Evolutionary conservation across 2,329 filamentous ascomycete species (phyloP).

Genomic region (Pseudogymnoascus sp.): DNA sequence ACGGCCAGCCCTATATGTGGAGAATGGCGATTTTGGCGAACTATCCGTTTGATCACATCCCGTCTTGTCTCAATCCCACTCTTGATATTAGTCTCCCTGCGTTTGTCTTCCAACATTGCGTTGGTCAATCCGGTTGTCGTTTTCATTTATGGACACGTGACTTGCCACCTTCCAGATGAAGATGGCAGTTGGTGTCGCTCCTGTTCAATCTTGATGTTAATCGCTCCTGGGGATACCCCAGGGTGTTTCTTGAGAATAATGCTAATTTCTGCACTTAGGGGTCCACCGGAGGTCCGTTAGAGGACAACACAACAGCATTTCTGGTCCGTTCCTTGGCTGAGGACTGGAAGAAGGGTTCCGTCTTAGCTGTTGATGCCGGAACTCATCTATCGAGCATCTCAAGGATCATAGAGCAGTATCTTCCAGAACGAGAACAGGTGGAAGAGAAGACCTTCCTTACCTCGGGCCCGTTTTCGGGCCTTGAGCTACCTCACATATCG

Average conservation of each 20-base stretch:
- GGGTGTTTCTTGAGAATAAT: background rate
- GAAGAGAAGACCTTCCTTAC: slow-evolving; percentile 33
- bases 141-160: background rate
- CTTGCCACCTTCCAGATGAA: slow-evolving; percentile 2
- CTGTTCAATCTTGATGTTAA: background rate
- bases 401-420: slow-evolving; percentile 49
- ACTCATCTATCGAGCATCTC: slow-evolving; percentile 80
- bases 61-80: slow-evolving; percentile 1
- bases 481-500: slow-evolving; percentile 58
- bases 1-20: background rate
- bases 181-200: background rate
- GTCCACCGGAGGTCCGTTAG: slow-evolving; percentile 77
- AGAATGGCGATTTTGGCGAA: background rate
- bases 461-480: slow-evolving; percentile 69
- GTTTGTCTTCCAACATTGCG: background rate
- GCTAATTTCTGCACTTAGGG: slow-evolving; percentile 48
- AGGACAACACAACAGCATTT: slow-evolving; percentile 83
- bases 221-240: background rate
- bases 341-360: slow-evolving; percentile 71
- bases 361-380: slow-evolving; percentile 89
- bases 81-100: background rate
- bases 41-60: slow-evolving; percentile 4
- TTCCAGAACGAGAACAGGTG: slow-evolving; percentile 21
- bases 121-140: background rate
- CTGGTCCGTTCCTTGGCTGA: slow-evolving; percentile 74